Evolutionary conservation across 805 yeast species (phyloP).

Genomic region (Zygosaccharomyces kombuchaensis): DNA sequence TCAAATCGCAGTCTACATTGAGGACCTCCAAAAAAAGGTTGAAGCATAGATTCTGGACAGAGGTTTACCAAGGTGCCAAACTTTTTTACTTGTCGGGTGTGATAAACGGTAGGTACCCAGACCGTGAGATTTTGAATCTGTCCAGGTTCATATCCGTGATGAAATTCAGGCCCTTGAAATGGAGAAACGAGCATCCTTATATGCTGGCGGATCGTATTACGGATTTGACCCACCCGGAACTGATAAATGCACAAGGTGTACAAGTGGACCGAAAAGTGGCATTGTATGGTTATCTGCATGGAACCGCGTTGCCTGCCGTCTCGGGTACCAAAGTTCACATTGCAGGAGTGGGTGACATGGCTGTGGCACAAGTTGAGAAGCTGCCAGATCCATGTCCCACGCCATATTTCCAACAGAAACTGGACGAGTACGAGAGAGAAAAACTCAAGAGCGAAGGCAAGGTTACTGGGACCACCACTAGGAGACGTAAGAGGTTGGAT

Average conservation of each 20-base stretch:
- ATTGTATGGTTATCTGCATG: constrained; percentile 90
- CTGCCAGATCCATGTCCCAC: constrained; percentile 99
- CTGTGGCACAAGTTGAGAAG: constrained; percentile 72
- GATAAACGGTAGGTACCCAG: constrained; percentile 95
- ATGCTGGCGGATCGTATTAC: constrained; percentile 85
- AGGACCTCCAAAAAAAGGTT: constrained; percentile 87
- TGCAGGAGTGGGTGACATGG: constrained; percentile 92
- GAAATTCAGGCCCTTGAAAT: constrained; percentile 98
- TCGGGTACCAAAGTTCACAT: constrained; percentile 76
- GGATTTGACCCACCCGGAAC: constrained; percentile 89
- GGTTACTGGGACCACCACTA: constrained; percentile 48
- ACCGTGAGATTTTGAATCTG: constrained; percentile 86
- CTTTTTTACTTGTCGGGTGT: constrained; percentile 92
- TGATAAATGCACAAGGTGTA: constrained; percentile 62
- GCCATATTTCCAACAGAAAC: constrained; percentile 80
- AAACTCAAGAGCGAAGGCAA: constrained; percentile 63
- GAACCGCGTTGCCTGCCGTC: constrained; percentile 70
- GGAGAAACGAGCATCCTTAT: constrained; percentile 99
- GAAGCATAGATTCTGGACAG: constrained; percentile 97
- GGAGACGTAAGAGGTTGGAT: constrained; percentile 87
- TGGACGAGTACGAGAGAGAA: constrained; percentile 78
- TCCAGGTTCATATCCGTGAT: constrained; percentile 91
- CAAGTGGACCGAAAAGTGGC: constrained; percentile 88
- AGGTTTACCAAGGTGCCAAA: constrained; percentile 97
- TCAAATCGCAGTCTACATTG: constrained; percentile 82